Percentiles rank a stretch among this genome's conserved stretches.
Evolutionary conservation across 768 basidiomycete species (phyloP).

Genomic region (Pleurotus giganteus): DNA sequence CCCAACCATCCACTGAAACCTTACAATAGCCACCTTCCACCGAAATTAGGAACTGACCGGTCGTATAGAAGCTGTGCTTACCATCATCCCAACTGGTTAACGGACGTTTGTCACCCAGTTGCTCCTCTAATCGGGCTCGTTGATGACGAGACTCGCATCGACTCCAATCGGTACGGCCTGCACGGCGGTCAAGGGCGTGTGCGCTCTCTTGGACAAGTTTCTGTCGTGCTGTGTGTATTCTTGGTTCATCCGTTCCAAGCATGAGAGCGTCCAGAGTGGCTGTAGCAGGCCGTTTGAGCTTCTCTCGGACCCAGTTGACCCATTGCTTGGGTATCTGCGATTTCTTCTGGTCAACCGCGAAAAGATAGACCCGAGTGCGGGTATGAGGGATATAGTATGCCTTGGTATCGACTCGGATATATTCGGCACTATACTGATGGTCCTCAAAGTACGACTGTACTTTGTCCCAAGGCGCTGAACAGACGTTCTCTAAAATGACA

Average conservation of each 20-base stretch:
- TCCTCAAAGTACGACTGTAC: conserved; percentile 77
- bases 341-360: conserved; percentile 68
- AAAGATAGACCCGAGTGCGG: conserved; percentile 83
- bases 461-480: conserved; percentile 80
- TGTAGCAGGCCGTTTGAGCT: conserved; percentile 81
- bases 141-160: conserved; percentile 93
- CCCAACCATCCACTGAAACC: conserved; percentile 88
- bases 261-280: conserved; percentile 89
- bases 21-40: conserved; percentile 74
- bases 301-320: conserved; percentile 55
- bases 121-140: conserved; percentile 80
- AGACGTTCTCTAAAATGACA: conserved; percentile 96
- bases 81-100: conserved; percentile 94
- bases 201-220: conserved; percentile 73
- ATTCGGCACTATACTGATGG: conserved; percentile 73
- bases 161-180: conserved; percentile 85
- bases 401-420: conserved; percentile 77
- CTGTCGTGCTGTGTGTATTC: conserved; percentile 86
- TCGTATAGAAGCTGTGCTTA: conserved; percentile 24
- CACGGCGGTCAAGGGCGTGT: conserved; percentile 60
- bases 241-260: conserved; percentile 87
- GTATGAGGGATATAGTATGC: conserved; percentile 95
- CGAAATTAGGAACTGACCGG: not conserved
- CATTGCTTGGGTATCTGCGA: conserved; percentile 67
- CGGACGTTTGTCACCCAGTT: conserved; percentile 78